Evolutionary conservation across 352 stramenopile species (phyloP), one percentile per base, ranked within the genome.

Genomic region (Globisporangium radiosum): DNA sequence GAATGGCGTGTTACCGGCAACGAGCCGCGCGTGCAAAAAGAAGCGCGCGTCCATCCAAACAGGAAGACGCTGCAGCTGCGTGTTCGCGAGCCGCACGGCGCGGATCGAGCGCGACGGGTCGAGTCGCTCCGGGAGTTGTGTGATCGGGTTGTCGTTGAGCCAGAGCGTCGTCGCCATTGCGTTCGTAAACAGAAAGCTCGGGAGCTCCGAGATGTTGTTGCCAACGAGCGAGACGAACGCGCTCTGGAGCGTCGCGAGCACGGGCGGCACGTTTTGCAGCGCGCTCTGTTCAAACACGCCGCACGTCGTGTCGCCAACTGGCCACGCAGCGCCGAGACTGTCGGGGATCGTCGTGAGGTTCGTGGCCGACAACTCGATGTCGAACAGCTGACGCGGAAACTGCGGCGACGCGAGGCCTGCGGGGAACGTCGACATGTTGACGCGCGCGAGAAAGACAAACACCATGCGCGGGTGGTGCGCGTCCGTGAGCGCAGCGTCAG

Each of bases 291-390:
- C 71, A 0, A 75, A 13, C 10, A 66, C 47, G 15, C 53, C 51
- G 1, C 43, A 68, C 36, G 11, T 54, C 33, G 40, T 45, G 4
- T 33, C 47, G 1, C 6, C 4, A 3, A 40, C 10, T 3, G 64
- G 60, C 66, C 71, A 86, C 37, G 63, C 69, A 13, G 56, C 33
- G 49, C 71, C 56, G 2, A 85, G 42, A 57, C 79, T 52, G 14
- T 68, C 60, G 0, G 78, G 71, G 9, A 85, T 25, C 6, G 33
- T 17, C 0, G 52, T 59, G 1, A 81, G 55, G 53, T 82, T 85
- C 4, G 73, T 71, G 2, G 69, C 62, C 4, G 61, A 71, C 37
- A 86, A 59, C 48, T 81, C 67, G 38, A 85, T 60, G 44, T 82
- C 73, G 14, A 57, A 52, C 5, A 84, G 36, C 3, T 49, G 53